Evolutionary conservation across 2,329 filamentous ascomycete genomes (phyloP), one percentile per base, ranked within the genome.

Genomic region (Neobulgaria alba): DNA sequence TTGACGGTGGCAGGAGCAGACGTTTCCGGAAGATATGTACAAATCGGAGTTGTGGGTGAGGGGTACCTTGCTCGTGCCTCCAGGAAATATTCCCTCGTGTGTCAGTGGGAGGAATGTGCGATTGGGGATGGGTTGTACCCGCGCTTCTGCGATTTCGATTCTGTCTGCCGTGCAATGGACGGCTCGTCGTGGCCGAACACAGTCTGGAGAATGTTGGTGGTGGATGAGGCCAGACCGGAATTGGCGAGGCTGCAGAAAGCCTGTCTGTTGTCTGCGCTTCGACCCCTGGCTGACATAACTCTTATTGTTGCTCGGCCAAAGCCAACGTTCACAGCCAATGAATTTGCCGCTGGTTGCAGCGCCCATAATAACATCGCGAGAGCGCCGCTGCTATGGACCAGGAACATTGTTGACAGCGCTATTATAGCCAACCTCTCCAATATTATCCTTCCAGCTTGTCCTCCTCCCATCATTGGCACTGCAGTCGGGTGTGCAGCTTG

Each of bases 1-100:
- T 35, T 42, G 23, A 29, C 7, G 10, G 4, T 9, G 10, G 76
- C 69, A 33, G 77, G 23, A 26, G 7, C 23, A 26, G 7, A 7
- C 12, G 7, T 26, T 26, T 12, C 7, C 23, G 23, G 7, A 26
- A 26, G 23, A 12, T 26, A 26, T 26, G 23, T 12, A 26, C 12
- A 26, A 26, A 26, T 26, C 23, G 12, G 23, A 26, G 23, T 26
- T 12, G 23, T 26, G 7, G 23, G 12, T 7, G 23, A 26, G 23
- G 23, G 23, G 23, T 26, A 26, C 12, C 23, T 26, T 7, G 23
- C 12, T 12, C 23, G 23, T 26, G 7, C 18, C 31, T 30, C 26
- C 12, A 34, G 43, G 35, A 43, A 51, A 47, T 43, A 54, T 46
- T 54, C 54, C 53, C 54, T 54, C 47, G 52, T 50, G 45, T 48